Conservation (phyloP, 306 rosid species). For the Begonia fuchsioides region DNA sequence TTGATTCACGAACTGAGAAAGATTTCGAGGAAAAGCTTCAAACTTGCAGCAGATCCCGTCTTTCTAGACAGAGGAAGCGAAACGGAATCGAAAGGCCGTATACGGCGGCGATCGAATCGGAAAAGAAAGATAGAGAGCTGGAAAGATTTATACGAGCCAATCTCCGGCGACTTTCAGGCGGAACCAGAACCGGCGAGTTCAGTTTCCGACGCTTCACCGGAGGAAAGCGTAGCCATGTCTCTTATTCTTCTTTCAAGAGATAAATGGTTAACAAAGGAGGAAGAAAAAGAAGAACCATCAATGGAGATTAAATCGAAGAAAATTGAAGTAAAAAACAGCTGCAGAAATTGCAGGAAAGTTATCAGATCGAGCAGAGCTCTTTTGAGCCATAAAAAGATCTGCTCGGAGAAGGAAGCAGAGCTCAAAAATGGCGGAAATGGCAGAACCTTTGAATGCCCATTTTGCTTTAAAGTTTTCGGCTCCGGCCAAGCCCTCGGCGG, state of each 20-base stretch:
- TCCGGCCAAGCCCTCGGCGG: conserved; percentile 93
- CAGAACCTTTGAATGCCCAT: conserved; percentile 59
- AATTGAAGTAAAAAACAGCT: conserved; percentile 28
- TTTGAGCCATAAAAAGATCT: conserved; percentile 40
- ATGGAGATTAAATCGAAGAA: conserved; percentile 16
- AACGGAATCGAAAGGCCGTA: conserved; percentile 63
- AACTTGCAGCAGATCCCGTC: conserved; percentile 44
- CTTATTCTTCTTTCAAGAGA: conserved; percentile 77
- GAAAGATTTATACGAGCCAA: conserved; percentile 8
- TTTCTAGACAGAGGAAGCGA: conserved; percentile 80
- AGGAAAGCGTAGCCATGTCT: conserved; percentile 65
- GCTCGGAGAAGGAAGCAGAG: conserved; percentile 15
- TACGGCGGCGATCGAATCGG: conserved; percentile 76
- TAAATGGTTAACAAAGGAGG: conserved; percentile 24
- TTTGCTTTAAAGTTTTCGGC: conserved; percentile 52
- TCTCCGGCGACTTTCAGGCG: conserved; percentile 4
- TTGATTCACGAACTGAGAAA: conserved; percentile 40
- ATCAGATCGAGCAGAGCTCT: conserved; percentile 59
- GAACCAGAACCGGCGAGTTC: conserved; percentile 53
- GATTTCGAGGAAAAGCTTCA: conserved; percentile 52
- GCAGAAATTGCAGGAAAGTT: conserved; percentile 32
- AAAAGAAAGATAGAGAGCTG: conserved; percentile 11
- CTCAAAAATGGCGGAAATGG: conserved; percentile 6
- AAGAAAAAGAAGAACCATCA: not conserved
- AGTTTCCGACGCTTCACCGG: conserved; percentile 47